Evolutionary conservation across 2,329 filamentous ascomycete species (phyloP).

Genomic region (Lecanicillium sp.): DNA sequence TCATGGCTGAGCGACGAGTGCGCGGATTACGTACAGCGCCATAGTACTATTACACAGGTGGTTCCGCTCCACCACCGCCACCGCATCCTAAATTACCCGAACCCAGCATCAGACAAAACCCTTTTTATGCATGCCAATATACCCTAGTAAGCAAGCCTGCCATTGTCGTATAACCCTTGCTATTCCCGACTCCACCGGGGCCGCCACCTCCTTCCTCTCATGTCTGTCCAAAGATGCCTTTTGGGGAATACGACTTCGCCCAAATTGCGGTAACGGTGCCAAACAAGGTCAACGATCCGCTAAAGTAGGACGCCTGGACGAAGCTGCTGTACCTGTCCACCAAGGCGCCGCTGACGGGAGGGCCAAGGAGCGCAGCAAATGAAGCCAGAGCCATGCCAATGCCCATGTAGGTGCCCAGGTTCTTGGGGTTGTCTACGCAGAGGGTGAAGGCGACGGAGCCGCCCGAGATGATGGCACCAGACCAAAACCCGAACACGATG

Average conservation of each 20-base stretch:
- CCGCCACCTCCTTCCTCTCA: slow-evolving; percentile 4
- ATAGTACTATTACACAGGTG: slow-evolving; percentile 3
- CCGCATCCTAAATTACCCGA: too few relatives aligned
- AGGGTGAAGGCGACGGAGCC: slow-evolving; percentile 42
- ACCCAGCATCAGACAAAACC: too few relatives aligned
- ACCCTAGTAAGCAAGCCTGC: too few relatives aligned
- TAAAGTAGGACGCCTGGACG: slow-evolving; percentile 15
- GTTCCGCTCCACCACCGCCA: neutral
- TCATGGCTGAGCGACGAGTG: too few relatives aligned
- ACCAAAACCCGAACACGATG: slow-evolving; percentile 23
- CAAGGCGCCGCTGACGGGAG: slow-evolving; percentile 23
- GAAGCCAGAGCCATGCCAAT: slow-evolving; percentile 37
- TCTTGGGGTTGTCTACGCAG: slow-evolving; percentile 42
- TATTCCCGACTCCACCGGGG: too few relatives aligned
- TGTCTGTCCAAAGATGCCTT: slow-evolving; percentile 13
- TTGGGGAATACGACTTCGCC: slow-evolving; percentile 12
- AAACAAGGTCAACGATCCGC: slow-evolving; percentile 14
- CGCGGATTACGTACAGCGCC: neutral
- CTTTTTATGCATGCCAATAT: too few relatives aligned
- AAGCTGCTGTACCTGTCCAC: slow-evolving; percentile 28
- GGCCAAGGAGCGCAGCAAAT: slow-evolving; percentile 36
- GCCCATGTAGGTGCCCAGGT: slow-evolving; percentile 50
- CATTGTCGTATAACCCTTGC: too few relatives aligned
- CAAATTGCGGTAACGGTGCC: slow-evolving; percentile 9
- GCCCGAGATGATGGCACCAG: slow-evolving; percentile 31